Conservation (phyloP, 768 basidiomycete species). For the Thelephora aurantiotincta region DNA sequence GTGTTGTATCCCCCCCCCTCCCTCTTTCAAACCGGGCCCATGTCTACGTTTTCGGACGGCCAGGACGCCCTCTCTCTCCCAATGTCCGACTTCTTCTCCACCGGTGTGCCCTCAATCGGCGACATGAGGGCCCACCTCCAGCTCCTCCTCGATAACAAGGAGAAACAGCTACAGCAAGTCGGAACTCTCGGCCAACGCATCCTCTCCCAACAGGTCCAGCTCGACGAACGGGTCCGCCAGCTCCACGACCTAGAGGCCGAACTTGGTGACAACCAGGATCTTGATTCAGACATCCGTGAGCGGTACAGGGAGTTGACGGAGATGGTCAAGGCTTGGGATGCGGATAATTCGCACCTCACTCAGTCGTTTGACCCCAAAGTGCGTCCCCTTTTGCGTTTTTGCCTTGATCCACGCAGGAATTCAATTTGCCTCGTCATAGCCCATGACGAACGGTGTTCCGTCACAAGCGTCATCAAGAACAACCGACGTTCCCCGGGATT, state of each 20-base stretch:
- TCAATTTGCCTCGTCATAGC: slow-evolving; percentile 18
- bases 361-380: slow-evolving; percentile 56
- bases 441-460: slow-evolving; percentile 25
- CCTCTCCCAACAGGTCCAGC: slow-evolving; percentile 84
- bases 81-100: slow-evolving; percentile 6
- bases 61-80: slow-evolving; percentile 9
- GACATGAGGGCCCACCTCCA: slow-evolving; percentile 27
- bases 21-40: slow-evolving; percentile 2
- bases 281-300: slow-evolving; percentile 54
- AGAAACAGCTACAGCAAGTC: slow-evolving; percentile 83
- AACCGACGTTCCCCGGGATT: slow-evolving; percentile 25
- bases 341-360: slow-evolving; percentile 65
- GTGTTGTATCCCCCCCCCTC: no score
- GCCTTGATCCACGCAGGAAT: slow-evolving; percentile 8
- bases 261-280: slow-evolving; percentile 45
- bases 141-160: slow-evolving; percentile 73
- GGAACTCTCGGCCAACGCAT: slow-evolving; percentile 90
- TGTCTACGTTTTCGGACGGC: slow-evolving; percentile 21
- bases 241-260: slow-evolving; percentile 61
- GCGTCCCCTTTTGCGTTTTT: slow-evolving; percentile 11
- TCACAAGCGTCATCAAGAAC: slow-evolving; percentile 11
- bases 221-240: slow-evolving; percentile 77
- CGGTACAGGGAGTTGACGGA: slow-evolving; percentile 68
- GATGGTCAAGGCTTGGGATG: slow-evolving; percentile 64
- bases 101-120: slow-evolving; percentile 5